Conservation (phyloP, 352 stramenopile genomes). For the Globisporangium carolinianum region DNA sequence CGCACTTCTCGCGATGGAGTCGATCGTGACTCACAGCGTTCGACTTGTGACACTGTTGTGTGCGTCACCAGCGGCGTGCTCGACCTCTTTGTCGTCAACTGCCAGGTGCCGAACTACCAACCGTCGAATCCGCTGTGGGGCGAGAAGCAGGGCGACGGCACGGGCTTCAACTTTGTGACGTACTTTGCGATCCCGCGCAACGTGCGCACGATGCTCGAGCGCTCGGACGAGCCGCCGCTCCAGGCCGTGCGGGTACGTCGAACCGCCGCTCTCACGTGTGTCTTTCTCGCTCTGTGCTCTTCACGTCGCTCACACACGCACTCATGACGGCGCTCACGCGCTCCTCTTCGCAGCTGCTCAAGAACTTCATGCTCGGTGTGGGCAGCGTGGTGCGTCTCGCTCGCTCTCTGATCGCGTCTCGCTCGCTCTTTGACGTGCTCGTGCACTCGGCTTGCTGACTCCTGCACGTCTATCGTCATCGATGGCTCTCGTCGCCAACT, state of each 20-base stretch:
- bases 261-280: neutral
- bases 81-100: slow-evolving; percentile 80
- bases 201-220: slow-evolving; percentile 50
- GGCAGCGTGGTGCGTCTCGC: slow-evolving; percentile 19
- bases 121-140: slow-evolving; percentile 81
- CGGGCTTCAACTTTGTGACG: slow-evolving; percentile 76
- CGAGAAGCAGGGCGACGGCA: slow-evolving; percentile 63
- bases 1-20: no score
- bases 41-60: neutral
- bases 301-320: neutral
- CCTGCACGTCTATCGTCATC: neutral
- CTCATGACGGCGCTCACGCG: no score
- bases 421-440: neutral
- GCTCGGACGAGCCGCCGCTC: slow-evolving; percentile 20
- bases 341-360: slow-evolving; percentile 21
- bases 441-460: neutral
- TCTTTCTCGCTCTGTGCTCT: neutral
- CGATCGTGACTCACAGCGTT: no score
- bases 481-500: neutral
- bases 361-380: slow-evolving; percentile 32
- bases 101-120: slow-evolving; percentile 77
- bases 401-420: neutral
- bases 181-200: slow-evolving; percentile 62
- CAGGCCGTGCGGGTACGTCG: slow-evolving; percentile 41
- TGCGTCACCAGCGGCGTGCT: slow-evolving; percentile 17